Conservation (phyloP, 768 basidiomycete species). For the Ephemerocybe angulata region DNA sequence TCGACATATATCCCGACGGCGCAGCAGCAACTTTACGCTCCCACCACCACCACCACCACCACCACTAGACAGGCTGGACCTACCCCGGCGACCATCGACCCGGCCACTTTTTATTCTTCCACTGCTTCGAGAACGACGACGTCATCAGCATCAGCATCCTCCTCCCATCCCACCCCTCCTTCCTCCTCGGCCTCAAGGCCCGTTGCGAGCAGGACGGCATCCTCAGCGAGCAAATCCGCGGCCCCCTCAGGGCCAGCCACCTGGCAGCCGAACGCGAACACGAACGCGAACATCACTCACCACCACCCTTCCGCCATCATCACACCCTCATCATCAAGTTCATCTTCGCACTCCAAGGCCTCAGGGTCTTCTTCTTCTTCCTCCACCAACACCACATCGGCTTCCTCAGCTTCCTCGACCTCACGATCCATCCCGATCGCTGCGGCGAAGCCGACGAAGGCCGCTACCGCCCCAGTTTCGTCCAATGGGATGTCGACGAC, state of each 20-base stretch:
- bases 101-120: background rate
- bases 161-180: background rate
- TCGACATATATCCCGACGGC: background rate
- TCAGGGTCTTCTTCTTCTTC: too few species aligned
- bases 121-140: background rate
- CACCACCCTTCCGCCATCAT: background rate
- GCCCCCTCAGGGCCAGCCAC: background rate
- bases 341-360: background rate
- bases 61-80: constrained; percentile 1
- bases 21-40: too few species aligned
- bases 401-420: background rate
- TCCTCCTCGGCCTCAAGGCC: background rate
- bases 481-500: background rate
- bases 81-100: background rate
- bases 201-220: background rate
- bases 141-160: background rate
- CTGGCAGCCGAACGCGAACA: background rate
- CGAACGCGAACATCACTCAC: background rate
- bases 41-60: background rate
- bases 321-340: background rate
- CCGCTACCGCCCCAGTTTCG: too few species aligned
- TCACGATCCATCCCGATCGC: too few species aligned
- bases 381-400: background rate
- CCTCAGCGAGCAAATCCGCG: background rate
- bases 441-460: too few species aligned